These are phyloP conservation scores for Fusarium caatingaense DNA, from an alignment of 2,329 filamentous ascomycete genomes.

Conservation along the genomic window DNA sequence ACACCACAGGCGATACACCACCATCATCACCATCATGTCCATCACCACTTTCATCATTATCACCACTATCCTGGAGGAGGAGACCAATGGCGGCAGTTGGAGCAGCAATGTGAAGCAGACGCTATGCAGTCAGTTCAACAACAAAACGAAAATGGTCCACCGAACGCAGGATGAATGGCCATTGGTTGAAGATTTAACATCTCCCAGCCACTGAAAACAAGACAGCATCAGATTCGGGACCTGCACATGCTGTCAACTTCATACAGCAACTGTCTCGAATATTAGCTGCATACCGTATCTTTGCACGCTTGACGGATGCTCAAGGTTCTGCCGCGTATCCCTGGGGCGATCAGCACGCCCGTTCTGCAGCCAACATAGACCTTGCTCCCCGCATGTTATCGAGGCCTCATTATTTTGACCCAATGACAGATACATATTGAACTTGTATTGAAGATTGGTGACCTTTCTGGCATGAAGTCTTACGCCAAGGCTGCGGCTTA, in stretches of 20 bases:
- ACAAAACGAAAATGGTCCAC: slow-evolving; percentile 15
- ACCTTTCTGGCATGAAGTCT: not conserved
- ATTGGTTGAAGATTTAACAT: not conserved
- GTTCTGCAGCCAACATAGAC: too few species aligned
- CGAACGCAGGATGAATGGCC: slow-evolving; percentile 21
- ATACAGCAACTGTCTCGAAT: too few species aligned
- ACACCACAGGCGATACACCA: slow-evolving; percentile 33
- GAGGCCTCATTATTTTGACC: too few species aligned
- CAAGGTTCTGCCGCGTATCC: not conserved
- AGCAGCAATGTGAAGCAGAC: slow-evolving; percentile 36
- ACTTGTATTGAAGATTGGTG: too few species aligned
- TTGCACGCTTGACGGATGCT: not conserved
- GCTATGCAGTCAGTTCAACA: slow-evolving; percentile 27
- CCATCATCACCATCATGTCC: slow-evolving; percentile 36
- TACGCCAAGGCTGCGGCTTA: not conserved
- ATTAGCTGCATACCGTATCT: not conserved
- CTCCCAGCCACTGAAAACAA: not conserved
- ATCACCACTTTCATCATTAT: slow-evolving; percentile 41
- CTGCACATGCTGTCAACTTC: too few species aligned
- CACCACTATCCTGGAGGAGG: slow-evolving; percentile 29
- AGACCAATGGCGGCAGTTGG: slow-evolving; percentile 32
- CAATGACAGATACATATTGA: too few species aligned
- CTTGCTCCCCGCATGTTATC: not conserved
- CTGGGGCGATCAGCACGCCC: not conserved
- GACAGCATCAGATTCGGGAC: not conserved